Base-by-base conservation (phyloP, 148 eudicot species). In the Nyssa sinensis region DNA sequence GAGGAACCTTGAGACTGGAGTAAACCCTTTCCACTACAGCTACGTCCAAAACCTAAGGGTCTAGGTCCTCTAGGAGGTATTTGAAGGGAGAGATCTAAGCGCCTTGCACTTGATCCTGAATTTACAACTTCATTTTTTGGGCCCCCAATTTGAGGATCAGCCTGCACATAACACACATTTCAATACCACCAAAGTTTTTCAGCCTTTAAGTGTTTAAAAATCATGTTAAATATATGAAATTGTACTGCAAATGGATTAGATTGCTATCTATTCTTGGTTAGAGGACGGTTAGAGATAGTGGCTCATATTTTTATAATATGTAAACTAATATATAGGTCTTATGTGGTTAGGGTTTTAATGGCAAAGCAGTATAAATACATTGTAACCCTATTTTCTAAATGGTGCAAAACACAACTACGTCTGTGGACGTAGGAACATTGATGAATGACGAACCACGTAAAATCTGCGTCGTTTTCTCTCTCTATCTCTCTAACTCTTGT, bases 1-100 rank as follows among this genome's bases (percentile, higher is more conserved):
- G 75, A 74, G 25, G 75, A 74, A 77, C 75, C 60, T 37, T 86
- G 90, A 53, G 88, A 73, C 37, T 83, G 86, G 55, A 82, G 70
- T 61, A 81, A 74, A 62, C 70, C 81, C 75, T 82, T 87, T 67
- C 85, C 88, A 53, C 79, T 86, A 32, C 80, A 84, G 64, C 83
- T 77, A 62, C 78, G 86, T 69, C 79, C 82, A 62, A 86, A 83
- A 32, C 81, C 75, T 49, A 71, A 51, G 69, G 86, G 83, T 74
- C 83, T 88, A n/a, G n/a, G n/a, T n/a, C n/a, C n/a, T n/a, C n/a
- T n/a, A 11, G 92, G 77, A 61, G 97, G 98, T 72, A 92, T 86
- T 78, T 89, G 90, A 76, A 92, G 96, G 77, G 89, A 88, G 67
- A 90, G 90, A 55, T 81, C 85, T 25, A 86, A 75, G 64, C 62